These are phyloP conservation scores for Asparagopsis taxiformis DNA, from an alignment of 31 red algal species.

Conservation along the genomic window DNA sequence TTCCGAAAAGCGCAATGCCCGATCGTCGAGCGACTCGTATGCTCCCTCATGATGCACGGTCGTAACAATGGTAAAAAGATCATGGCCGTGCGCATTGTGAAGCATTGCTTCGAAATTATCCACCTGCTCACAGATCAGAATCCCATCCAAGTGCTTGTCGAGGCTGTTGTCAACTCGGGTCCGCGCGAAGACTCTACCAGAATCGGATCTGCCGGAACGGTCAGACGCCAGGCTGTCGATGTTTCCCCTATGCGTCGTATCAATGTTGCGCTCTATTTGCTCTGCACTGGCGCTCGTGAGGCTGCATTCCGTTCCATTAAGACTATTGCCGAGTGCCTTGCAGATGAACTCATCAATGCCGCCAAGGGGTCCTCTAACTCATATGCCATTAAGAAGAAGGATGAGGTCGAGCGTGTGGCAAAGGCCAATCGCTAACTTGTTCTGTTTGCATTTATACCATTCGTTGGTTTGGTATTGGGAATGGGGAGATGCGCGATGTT, in stretches of 20 bases:
- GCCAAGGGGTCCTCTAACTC: slow-evolving; percentile 96
- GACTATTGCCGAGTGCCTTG: slow-evolving; percentile 98
- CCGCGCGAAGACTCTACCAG: slow-evolving; percentile 98
- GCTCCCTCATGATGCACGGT: slow-evolving; percentile 98
- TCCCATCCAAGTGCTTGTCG: slow-evolving; percentile 90
- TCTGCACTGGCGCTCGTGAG: slow-evolving; percentile 96
- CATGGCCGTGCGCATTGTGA: slow-evolving; percentile 98
- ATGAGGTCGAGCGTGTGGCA: slow-evolving; percentile 97
- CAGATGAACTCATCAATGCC: slow-evolving; percentile 98
- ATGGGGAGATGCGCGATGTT: too few relatives aligned
- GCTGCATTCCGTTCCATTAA: slow-evolving; percentile 97
- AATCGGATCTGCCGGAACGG: slow-evolving; percentile 96
- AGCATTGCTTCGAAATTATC: slow-evolving; percentile 99
- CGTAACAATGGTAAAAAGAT: slow-evolving; percentile 99
- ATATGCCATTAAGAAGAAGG: slow-evolving; percentile 99
- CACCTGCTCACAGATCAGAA: slow-evolving; percentile 97
- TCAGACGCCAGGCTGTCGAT: slow-evolving; percentile 97
- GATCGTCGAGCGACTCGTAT: slow-evolving; percentile 96
- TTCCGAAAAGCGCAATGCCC: slow-evolving; percentile 97
- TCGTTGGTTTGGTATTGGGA: too few relatives aligned
- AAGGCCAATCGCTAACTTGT: slow-evolving; percentile 74
- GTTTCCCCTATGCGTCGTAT: slow-evolving; percentile 96
- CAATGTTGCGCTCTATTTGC: slow-evolving; percentile 91
- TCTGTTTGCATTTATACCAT: not conserved
- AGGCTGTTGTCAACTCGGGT: slow-evolving; percentile 95